Evolutionary conservation across 192 early-diverging fungal species (phyloP).

Genomic region (Coemansia sp.): DNA sequence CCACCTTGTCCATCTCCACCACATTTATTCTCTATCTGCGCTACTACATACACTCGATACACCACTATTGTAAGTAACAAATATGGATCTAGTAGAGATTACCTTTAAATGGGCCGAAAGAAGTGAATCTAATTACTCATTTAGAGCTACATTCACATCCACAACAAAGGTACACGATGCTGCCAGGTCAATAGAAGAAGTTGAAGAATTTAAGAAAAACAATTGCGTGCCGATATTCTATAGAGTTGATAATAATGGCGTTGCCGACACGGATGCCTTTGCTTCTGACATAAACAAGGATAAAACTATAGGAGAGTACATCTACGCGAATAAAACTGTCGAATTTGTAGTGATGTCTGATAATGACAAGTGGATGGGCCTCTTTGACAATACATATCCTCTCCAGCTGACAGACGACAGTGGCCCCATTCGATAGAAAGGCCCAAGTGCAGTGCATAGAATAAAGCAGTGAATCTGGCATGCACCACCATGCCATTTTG

Average conservation of each 20-base stretch:
- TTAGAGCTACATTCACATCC: background rate
- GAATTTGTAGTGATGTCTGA: background rate
- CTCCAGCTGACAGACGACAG: background rate
- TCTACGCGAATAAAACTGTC: background rate
- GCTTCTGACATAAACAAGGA: background rate
- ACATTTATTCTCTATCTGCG: background rate
- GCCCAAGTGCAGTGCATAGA: background rate
- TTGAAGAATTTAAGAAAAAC: background rate
- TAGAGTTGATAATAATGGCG: background rate
- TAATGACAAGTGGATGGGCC: background rate
- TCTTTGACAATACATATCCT: background rate
- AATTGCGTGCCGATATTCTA: background rate
- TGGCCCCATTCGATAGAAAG: background rate
- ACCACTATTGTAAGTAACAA: background rate
- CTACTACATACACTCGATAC: background rate
- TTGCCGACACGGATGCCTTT: background rate
- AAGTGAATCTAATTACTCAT: background rate
- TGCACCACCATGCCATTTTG: background rate
- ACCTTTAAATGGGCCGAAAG: background rate
- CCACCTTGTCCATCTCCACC: background rate
- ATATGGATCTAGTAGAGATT: background rate
- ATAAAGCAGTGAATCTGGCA: background rate
- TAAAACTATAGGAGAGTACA: background rate
- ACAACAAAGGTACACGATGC: background rate
- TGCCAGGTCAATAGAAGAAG: too few species aligned